Percentiles rank a stretch among this genome's conserved stretches.
Conservation (phyloP, 768 basidiomycete species). For the Leucocoprinus leucothites region DNA sequence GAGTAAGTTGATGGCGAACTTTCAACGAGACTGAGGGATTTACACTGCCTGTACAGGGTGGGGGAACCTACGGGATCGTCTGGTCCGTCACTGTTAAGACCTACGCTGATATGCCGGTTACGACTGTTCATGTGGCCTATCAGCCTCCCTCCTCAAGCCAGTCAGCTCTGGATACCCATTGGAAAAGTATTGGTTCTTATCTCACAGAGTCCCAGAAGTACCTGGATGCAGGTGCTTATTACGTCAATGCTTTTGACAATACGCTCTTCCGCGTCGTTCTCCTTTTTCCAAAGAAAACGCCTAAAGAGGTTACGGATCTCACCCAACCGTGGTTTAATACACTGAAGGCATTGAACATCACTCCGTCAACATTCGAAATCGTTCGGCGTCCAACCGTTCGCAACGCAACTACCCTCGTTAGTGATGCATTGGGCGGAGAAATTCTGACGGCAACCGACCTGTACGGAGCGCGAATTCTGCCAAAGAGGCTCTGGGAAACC, state of each 20-base stretch:
- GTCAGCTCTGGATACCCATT: slow-evolving; percentile 9
- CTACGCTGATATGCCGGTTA: slow-evolving; percentile 15
- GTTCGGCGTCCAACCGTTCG: slow-evolving; percentile 15
- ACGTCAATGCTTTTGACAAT: slow-evolving; percentile 13
- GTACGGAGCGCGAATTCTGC: slow-evolving; percentile 14
- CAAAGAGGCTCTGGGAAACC: slow-evolving; percentile 12
- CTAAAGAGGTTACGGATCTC: neutral
- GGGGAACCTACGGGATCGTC: slow-evolving; percentile 11
- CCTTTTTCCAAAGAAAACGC: slow-evolving; percentile 14
- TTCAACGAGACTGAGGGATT: neutral
- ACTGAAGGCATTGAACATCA: slow-evolving; percentile 2
- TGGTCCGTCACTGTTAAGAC: slow-evolving; percentile 17
- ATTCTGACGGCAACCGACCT: slow-evolving; percentile 12
- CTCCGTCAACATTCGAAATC: neutral
- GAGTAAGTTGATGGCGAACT: slow-evolving; percentile 26
- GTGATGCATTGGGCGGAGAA: slow-evolving; percentile 16
- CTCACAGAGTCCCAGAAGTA: slow-evolving; percentile 14
- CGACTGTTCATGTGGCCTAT: slow-evolving; percentile 13
- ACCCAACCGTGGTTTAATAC: slow-evolving; percentile 6
- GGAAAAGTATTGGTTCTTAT: slow-evolving; percentile 14
- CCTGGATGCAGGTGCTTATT: slow-evolving; percentile 14
- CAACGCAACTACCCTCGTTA: slow-evolving; percentile 6
- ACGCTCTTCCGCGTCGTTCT: slow-evolving; percentile 14
- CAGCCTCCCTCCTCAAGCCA: slow-evolving; percentile 6
- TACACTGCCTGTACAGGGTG: neutral